phyloP scores from a whole-genome alignment of 2,329 filamentous ascomycete species.

The Dothistroma pini region DNA sequence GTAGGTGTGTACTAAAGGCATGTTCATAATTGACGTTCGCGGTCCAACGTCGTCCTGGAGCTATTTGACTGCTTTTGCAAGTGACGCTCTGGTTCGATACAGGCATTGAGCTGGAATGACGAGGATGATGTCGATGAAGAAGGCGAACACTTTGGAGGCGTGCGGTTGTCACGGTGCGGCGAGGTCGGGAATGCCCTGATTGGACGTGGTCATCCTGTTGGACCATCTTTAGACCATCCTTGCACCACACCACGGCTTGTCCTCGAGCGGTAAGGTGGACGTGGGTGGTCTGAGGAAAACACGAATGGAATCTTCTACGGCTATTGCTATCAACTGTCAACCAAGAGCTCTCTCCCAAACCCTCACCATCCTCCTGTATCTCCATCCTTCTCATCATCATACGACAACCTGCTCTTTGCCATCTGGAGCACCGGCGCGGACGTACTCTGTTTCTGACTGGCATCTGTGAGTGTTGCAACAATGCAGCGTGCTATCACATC shows the following conservation, averaged over 20 bases:
- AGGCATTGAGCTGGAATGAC: neutral
- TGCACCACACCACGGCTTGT: neutral
- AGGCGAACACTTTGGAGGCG: neutral
- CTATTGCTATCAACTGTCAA: neutral
- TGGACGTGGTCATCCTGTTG: neutral
- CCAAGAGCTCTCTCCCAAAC: neutral
- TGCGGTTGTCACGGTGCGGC: neutral
- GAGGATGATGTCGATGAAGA: neutral
- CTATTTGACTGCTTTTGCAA: no score
- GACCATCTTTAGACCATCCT: neutral
- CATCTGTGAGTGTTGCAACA: slow-evolving; percentile 9
- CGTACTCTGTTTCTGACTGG: neutral
- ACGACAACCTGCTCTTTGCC: neutral
- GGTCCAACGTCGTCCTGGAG: no score
- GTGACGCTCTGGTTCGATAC: no score
- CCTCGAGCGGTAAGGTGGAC: neutral
- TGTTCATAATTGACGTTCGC: no score
- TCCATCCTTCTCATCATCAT: slow-evolving; percentile 5
- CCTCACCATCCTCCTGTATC: neutral
- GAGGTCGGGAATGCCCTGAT: neutral
- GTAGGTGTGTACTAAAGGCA: no score
- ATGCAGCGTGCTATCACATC: slow-evolving; percentile 97
- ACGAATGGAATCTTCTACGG: slow-evolving; percentile 2
- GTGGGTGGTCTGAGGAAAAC: neutral
- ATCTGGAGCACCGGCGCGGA: slow-evolving; percentile 9